Percentiles rank a stretch among this genome's conserved stretches.
These are phyloP conservation scores for Echeveria elegans DNA, from an alignment of 164 flowering plant genomes.

Conservation along the genomic window DNA sequence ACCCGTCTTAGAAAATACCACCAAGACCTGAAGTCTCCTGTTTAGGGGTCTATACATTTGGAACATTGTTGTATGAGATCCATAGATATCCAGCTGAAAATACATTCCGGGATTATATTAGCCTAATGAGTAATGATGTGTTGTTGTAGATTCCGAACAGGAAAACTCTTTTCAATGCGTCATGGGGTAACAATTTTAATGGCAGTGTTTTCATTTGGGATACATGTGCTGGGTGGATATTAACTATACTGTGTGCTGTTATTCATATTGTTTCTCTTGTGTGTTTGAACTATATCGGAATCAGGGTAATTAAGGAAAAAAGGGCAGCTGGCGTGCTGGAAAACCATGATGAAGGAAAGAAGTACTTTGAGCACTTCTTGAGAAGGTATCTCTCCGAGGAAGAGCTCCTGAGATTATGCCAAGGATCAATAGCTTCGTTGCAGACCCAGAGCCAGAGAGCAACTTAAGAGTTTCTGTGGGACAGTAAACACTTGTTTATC, in stretches of 20 bases:
- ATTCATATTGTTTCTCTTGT: neutral
- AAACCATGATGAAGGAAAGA: constrained; percentile 38
- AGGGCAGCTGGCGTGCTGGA: constrained; percentile 48
- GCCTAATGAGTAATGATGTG: no score
- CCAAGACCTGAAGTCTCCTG: no score
- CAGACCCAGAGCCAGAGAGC: constrained; percentile 26
- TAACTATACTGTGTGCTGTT: neutral
- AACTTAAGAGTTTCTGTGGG: constrained; percentile 5
- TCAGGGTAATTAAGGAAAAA: constrained; percentile 36
- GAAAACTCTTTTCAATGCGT: neutral
- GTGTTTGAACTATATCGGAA: neutral
- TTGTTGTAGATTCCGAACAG: no score
- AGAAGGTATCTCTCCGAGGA: constrained; percentile 33
- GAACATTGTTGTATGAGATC: no score
- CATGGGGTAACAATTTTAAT: neutral
- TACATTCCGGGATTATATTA: no score
- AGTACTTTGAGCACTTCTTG: constrained; percentile 28
- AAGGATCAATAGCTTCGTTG: constrained; percentile 32
- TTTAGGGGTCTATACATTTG: no score
- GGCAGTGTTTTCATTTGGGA: neutral
- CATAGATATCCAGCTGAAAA: no score
- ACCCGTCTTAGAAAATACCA: no score
- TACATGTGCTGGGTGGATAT: neutral
- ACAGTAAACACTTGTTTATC: neutral
- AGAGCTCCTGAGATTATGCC: constrained; percentile 41